phyloP scores from a whole-genome alignment of 2,329 filamentous ascomycete species.

The Orbilia javanica region DNA sequence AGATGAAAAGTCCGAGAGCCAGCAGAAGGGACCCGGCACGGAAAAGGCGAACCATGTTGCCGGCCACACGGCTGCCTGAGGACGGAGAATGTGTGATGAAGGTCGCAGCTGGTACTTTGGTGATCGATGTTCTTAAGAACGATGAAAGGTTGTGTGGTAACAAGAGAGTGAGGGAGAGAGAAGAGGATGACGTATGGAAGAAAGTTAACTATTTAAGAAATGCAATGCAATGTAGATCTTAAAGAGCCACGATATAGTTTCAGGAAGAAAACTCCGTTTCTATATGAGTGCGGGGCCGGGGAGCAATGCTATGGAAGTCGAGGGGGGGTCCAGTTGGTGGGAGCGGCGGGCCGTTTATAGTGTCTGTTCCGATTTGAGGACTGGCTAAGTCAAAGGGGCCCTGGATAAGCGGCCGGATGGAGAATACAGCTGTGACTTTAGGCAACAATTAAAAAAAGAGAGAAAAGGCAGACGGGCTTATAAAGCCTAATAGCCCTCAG shows the following conservation, averaged over 20 bases:
- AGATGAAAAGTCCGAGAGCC: slow-evolving; percentile 29
- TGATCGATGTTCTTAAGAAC: background rate
- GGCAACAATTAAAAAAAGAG: slow-evolving; percentile 5
- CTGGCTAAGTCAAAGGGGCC: background rate
- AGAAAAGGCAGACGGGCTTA: background rate
- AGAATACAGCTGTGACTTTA: background rate
- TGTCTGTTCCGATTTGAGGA: background rate
- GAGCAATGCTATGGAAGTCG: slow-evolving; percentile 1
- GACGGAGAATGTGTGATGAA: background rate
- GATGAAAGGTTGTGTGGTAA: slow-evolving; percentile 5
- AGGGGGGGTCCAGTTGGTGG: background rate
- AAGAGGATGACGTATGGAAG: slow-evolving; percentile 6
- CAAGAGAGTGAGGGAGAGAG: background rate
- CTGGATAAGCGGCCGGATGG: background rate
- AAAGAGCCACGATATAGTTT: slow-evolving; percentile 7
- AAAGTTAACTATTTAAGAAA: background rate
- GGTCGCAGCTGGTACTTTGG: background rate
- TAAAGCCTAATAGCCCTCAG: slow-evolving; percentile 4
- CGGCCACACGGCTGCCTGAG: slow-evolving; percentile 55
- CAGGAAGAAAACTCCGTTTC: background rate
- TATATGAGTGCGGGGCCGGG: background rate
- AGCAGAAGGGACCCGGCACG: slow-evolving; percentile 54
- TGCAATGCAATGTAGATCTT: background rate
- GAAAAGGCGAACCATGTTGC: slow-evolving; percentile 58
- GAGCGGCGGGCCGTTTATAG: slow-evolving; percentile 12